A percentile compares a stretch with the other conserved stretches of the same genome.
Evolutionary conservation across 2,329 filamentous ascomycete species (phyloP).

Genomic region (Ceratocystis destructans): DNA sequence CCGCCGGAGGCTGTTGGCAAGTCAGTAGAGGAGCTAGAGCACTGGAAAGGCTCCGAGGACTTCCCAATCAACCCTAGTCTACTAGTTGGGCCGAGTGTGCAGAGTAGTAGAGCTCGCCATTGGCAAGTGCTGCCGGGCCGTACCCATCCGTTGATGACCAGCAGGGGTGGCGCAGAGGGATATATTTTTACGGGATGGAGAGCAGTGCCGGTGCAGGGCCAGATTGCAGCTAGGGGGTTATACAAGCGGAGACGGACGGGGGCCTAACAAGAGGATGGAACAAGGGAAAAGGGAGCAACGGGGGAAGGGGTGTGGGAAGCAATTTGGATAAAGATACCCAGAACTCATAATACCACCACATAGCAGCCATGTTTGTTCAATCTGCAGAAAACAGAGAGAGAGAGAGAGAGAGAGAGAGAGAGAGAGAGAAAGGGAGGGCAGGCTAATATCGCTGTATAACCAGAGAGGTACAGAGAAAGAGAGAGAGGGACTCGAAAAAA

Average conservation of each 20-base stretch:
- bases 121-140: constrained; percentile 89
- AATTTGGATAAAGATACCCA: constrained; percentile 1
- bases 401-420: neutral
- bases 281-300: neutral
- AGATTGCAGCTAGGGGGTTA: constrained; percentile 70
- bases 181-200: constrained; percentile 76
- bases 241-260: constrained; percentile 55
- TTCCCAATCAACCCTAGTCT: constrained; percentile 82
- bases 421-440: neutral
- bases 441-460: neutral
- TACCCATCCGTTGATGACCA: constrained; percentile 91
- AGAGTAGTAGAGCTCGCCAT: constrained; percentile 61
- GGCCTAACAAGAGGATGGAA: constrained; percentile 19
- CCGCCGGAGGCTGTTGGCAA: constrained; percentile 34
- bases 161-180: constrained; percentile 73
- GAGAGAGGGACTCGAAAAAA: neutral
- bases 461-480: neutral
- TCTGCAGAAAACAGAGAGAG: neutral
- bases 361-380: neutral
- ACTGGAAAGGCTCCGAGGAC: constrained; percentile 50
- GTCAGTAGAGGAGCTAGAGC: constrained; percentile 37
- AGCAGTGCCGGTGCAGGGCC: constrained; percentile 65
- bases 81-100: constrained; percentile 63
- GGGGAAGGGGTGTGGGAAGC: neutral
- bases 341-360: constrained; percentile 4